Evolutionary conservation across 2,329 filamentous ascomycete species (phyloP).

Genomic region (Albifimbria verrucaria): DNA sequence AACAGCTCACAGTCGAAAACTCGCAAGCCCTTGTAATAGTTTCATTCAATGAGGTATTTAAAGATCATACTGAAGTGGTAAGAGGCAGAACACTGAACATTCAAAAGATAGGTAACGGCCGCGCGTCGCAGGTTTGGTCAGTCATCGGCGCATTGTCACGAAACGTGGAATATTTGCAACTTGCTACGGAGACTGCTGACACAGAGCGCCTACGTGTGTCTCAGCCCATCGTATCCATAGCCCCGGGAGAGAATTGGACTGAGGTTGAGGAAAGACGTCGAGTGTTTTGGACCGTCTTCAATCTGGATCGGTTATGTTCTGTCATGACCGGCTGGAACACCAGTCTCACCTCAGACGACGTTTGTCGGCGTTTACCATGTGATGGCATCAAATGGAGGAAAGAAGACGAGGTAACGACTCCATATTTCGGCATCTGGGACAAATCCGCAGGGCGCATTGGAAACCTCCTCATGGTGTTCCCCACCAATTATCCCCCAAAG

Average conservation of each 20-base stretch:
- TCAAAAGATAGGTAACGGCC: slow-evolving; percentile 22
- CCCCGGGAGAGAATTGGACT: slow-evolving; percentile 19
- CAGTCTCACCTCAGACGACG: slow-evolving; percentile 30
- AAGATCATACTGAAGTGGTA: slow-evolving; percentile 14
- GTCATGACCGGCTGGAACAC: slow-evolving; percentile 33
- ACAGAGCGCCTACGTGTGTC: slow-evolving; percentile 24
- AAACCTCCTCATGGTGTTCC: slow-evolving; percentile 27
- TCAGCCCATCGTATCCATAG: slow-evolving; percentile 21
- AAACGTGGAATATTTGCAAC: slow-evolving; percentile 25
- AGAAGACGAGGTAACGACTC: slow-evolving; percentile 30
- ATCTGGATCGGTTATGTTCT: slow-evolving; percentile 30
- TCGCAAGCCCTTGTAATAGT: slow-evolving; percentile 33
- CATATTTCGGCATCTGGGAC: slow-evolving; percentile 39
- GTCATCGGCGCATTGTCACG: slow-evolving; percentile 23
- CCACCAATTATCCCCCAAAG: slow-evolving; percentile 11
- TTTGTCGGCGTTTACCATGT: slow-evolving; percentile 31
- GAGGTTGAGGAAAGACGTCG: slow-evolving; percentile 29
- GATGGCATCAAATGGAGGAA: slow-evolving; percentile 36
- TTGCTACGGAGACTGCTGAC: slow-evolving; percentile 22
- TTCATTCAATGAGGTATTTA: slow-evolving; percentile 31
- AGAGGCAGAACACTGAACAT: slow-evolving; percentile 5
- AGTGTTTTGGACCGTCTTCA: slow-evolving; percentile 35
- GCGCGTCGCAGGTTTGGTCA: slow-evolving; percentile 22
- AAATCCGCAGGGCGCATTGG: slow-evolving; percentile 28
- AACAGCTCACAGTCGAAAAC: slow-evolving; percentile 29